A percentile compares a stretch with the other conserved stretches of the same genome.
Evolutionary conservation across 768 basidiomycete genomes (phyloP).

Genomic region (Lactarius indigo): DNA sequence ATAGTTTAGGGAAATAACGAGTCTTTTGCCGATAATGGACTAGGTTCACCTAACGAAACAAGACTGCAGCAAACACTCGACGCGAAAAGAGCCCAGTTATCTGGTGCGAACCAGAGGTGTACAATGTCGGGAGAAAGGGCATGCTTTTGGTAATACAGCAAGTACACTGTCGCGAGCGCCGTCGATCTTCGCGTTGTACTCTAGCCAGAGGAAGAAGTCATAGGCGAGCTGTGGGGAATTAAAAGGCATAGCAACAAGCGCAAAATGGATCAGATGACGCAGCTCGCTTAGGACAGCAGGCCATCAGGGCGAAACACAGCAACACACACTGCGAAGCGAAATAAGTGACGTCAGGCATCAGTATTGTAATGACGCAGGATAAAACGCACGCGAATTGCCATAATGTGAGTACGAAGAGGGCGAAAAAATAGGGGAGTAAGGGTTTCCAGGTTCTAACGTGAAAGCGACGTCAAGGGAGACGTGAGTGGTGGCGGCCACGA

Average conservation of each 20-base stretch:
- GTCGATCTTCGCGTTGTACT: constrained; percentile 70
- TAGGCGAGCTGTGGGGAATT: constrained; percentile 77
- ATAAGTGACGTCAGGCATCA: background rate
- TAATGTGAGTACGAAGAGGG: constrained; percentile 76
- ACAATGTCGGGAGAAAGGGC: constrained; percentile 27
- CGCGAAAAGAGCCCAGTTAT: constrained; percentile 45
- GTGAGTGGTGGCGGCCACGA: constrained; percentile 75
- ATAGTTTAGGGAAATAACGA: background rate
- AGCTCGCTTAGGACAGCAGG: constrained; percentile 71
- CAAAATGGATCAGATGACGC: constrained; percentile 75
- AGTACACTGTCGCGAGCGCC: constrained; percentile 75
- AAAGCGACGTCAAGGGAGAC: constrained; percentile 81
- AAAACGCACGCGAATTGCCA: constrained; percentile 72
- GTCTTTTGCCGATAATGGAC: background rate
- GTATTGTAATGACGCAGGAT: background rate
- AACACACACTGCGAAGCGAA: constrained; percentile 50
- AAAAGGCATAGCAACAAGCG: constrained; percentile 71
- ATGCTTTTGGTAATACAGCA: constrained; percentile 84
- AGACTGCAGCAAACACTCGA: background rate
- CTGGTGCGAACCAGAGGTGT: constrained; percentile 26
- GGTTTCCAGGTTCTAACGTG: constrained; percentile 56
- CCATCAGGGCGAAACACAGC: constrained; percentile 70
- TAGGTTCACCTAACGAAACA: background rate
- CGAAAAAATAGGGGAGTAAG: constrained; percentile 56
- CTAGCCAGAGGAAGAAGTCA: constrained; percentile 80